Percentiles rank a stretch among this genome's conserved stretches.
These are phyloP conservation scores for Paraphaeosphaeria minitans DNA, from an alignment of 2,329 filamentous ascomycete species.

Conservation along the genomic window DNA sequence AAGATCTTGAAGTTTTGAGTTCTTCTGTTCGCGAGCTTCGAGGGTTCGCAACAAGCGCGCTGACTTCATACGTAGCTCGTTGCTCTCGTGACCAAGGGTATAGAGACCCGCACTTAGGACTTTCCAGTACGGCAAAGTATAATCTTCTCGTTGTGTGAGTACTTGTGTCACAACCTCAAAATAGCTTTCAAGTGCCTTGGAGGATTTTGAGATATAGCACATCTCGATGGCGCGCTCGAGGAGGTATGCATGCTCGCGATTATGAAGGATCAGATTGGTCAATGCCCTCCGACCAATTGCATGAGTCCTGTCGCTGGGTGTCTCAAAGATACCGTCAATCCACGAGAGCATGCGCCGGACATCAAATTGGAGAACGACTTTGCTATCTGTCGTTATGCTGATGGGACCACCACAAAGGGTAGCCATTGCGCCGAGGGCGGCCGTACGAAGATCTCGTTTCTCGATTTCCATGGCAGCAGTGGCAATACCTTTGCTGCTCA, in stretches of 20 bases:
- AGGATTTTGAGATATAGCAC: conserved; percentile 81
- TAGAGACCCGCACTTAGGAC: conserved; percentile 86
- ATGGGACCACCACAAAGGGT: conserved; percentile 84
- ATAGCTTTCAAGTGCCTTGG: conserved; percentile 91
- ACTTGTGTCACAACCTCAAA: conserved; percentile 92
- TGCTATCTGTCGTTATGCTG: conserved; percentile 85
- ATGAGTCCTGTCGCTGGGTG: conserved; percentile 89
- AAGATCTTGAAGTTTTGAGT: conserved; percentile 92
- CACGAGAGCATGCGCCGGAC: conserved; percentile 90
- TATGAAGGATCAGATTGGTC: conserved; percentile 87
- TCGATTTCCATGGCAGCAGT: conserved; percentile 96
- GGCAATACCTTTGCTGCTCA: conserved; percentile 75
- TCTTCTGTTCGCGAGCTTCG: conserved; percentile 81
- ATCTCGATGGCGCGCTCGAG: conserved; percentile 88
- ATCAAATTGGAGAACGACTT: conserved; percentile 87
- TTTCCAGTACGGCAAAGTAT: conserved; percentile 87
- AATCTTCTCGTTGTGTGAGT: conserved; percentile 79
- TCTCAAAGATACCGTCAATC: conserved; percentile 94
- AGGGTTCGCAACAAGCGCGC: conserved; percentile 78
- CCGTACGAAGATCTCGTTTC: conserved; percentile 87
- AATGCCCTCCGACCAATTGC: conserved; percentile 85
- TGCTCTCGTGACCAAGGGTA: conserved; percentile 89
- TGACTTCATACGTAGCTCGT: conserved; percentile 86
- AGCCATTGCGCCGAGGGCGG: conserved; percentile 94
- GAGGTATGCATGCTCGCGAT: conserved; percentile 82